Base-by-base conservation (phyloP, 2,329 filamentous ascomycete genomes). In the Fusarium clavum region DNA sequence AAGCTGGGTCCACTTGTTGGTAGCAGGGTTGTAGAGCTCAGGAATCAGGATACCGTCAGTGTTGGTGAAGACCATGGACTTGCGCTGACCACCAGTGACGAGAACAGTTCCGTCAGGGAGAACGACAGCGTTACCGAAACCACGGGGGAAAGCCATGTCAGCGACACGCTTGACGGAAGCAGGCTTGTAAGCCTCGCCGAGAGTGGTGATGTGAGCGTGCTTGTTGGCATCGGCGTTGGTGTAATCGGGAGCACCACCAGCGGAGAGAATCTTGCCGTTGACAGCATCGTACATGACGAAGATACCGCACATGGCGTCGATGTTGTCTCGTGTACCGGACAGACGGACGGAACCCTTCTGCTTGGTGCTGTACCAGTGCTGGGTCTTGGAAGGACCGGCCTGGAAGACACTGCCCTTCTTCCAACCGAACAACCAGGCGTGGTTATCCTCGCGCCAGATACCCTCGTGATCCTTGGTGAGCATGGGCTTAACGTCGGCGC, bases 211-310 rank as follows among this genome's bases (percentile, higher is more conserved):
- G 69, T 85, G 81, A 1, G 84, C 83, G 58, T 81, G 81, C 9
- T 75, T 77, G 6, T 80, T 81, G 14, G 81, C 82, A 8, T 76
- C 58, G 27, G 76, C 78, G 34, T 79, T 70, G 24, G 81, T 77
- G 70, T 87, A 87, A 56, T 79, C 77, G 0, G 79, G 75, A 2
- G 81, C 76, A 14, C 86, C 86, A 27, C 86, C 86, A 16, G 81
- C 77, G 0, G 83, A 83, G 10, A 88, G 77, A 24, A 88, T 87
- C 75, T 87, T 86, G 16, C 86, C 86, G 5, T 83, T 83, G 62
- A 88, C 83, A 58, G 85, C 85, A 70, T 88, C 85, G 66, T 85
- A 88, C 85, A 88, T 87, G 61, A 84, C 81, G 18, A 82, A 83
- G 57, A 82, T 82, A 16, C 85, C 87, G 60, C 81, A 83, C 86